These are phyloP conservation scores for Dictyostelium firmibasis DNA, from an alignment of 78 protist genomes.

Conservation along the genomic window DNA sequence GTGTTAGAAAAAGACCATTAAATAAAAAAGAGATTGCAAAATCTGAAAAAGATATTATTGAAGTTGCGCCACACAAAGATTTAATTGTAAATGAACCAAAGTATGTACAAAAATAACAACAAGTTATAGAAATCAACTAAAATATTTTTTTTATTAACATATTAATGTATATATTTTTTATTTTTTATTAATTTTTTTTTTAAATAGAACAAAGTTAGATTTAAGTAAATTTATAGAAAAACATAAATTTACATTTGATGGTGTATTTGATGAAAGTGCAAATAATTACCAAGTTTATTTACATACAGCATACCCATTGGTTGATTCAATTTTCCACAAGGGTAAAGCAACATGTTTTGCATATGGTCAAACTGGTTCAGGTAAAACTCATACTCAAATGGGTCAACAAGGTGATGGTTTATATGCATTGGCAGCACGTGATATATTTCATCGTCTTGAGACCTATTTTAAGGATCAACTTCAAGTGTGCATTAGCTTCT, in stretches of 20 bases:
- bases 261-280: conserved; percentile 88
- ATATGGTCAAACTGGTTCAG: conserved; percentile 97
- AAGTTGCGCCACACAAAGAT: conserved; percentile 28
- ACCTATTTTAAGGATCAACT: conserved; percentile 37
- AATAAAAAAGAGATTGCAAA: conserved; percentile 59
- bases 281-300: conserved; percentile 85
- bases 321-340: conserved; percentile 86
- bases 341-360: conserved; percentile 97
- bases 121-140: no score
- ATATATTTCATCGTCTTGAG: conserved; percentile 84
- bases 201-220: conserved; percentile 83
- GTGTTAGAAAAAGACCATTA: conserved; percentile 96
- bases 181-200: not conserved
- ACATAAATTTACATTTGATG: conserved; percentile 93
- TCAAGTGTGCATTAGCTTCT: conserved; percentile 82
- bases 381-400: conserved; percentile 93
- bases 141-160: no score
- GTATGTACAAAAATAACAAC: not conserved
- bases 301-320: conserved; percentile 89
- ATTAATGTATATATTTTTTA: not conserved
- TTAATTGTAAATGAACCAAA: conserved; percentile 69
- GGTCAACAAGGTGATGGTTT: conserved; percentile 61
- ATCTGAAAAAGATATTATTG: conserved; percentile 65
- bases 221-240: conserved; percentile 88
- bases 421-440: conserved; percentile 90